A percentile compares a stretch with the other conserved stretches of the same genome.
Evolutionary conservation across 2,329 filamentous ascomycete species (phyloP).

Genomic region (Sarocladium brachiariae): DNA sequence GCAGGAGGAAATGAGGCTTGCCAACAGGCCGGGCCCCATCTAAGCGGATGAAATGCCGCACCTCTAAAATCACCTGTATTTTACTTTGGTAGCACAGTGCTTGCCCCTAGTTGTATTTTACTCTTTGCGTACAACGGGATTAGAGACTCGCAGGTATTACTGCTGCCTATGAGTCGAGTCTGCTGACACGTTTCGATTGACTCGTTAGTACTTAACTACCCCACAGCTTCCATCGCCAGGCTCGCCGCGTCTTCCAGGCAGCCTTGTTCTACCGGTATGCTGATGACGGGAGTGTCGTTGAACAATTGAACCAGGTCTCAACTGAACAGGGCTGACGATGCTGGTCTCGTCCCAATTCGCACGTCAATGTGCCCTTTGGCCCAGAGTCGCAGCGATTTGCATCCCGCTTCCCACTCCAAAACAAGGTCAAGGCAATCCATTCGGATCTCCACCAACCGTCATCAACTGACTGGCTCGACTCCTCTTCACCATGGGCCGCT

Average conservation of each 20-base stretch:
- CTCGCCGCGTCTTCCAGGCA: no score
- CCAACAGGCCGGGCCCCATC: not conserved
- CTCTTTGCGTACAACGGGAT: no score
- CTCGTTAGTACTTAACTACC: no score
- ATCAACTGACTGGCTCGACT: not conserved
- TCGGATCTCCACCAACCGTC: not conserved
- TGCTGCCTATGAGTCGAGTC: not conserved
- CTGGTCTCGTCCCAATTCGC: not conserved
- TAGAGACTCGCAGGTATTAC: not conserved
- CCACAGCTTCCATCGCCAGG: no score
- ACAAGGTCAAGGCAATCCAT: not conserved
- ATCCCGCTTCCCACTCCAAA: not conserved
- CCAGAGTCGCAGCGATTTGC: not conserved
- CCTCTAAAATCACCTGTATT: no score
- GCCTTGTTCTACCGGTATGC: no score
- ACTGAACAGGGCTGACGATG: not conserved
- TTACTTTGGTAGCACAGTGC: no score
- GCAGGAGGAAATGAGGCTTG: not conserved
- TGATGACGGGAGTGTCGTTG: no score
- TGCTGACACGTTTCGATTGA: no score
- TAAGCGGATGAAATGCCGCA: conserved; percentile 8
- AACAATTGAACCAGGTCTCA: not conserved
- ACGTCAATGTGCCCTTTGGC: conserved; percentile 1
- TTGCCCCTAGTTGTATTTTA: no score
- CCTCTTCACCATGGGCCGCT: not conserved